Base-by-base conservation (phyloP, 2,329 filamentous ascomycete genomes). In the Sarocladium kiliense region DNA sequence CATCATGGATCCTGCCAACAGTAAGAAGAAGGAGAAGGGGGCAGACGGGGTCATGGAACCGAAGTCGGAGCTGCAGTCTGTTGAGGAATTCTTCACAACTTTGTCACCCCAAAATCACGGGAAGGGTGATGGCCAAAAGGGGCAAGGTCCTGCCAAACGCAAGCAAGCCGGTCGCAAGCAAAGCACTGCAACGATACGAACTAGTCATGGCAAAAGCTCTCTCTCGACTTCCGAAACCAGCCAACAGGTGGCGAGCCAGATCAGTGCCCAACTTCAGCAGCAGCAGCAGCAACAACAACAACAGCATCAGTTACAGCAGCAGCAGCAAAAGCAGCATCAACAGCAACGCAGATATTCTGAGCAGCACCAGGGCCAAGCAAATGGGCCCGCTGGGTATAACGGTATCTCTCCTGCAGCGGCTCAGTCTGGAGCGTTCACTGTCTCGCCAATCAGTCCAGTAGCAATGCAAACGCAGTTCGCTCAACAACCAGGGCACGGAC, bases 21-120 rank as follows among this genome's bases (percentile, higher is more conserved):
- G 78, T 3, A 77, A 81, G 39, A 85, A 86, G 66, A 89, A 87
- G 62, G 89, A 95, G 64, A 86, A 82, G 39, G 87, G 88, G 9
- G 87, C 89, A n/a, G 91, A 97, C 66, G 91, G 88, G 0, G 91
- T 94, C 1, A 79, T 97, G 60, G 89, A 91, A 58, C 89, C 96
- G 64, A 92, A 93, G 66, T 85, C 89, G 2, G 89, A 96, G 66
- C 76, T 96, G n/a, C 89, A 94, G 65, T 96, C 90, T 3, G 91
- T 97, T 0, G 92, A 96, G 64, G 91, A 97, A 62, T 97, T 95
- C 72, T 93, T 97, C 66, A 88, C 89, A 5, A 89, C 85, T 50
- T 75, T 96, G 36, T 88, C 88, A 25, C 80, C 83, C 60, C 72
- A 82, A 67, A 74, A 74, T 66, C 70, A 72, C 51, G 75, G 84